Percentiles rank a stretch among this genome's conserved stretches.
These are phyloP conservation scores for Penicillium canariense DNA, from an alignment of 495 filamentous ascomycete species.

Conservation along the genomic window DNA sequence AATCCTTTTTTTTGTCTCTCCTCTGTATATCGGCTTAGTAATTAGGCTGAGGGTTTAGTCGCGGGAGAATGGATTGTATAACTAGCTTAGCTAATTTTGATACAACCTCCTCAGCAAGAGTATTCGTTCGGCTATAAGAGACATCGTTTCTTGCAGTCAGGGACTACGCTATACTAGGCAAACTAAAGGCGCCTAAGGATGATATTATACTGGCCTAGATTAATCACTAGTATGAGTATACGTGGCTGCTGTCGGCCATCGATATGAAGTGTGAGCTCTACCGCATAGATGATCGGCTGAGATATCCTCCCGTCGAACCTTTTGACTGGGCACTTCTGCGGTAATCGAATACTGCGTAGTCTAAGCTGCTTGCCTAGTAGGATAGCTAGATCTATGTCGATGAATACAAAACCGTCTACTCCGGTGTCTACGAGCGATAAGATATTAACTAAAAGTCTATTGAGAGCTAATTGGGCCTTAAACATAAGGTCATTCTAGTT, in stretches of 20 bases:
- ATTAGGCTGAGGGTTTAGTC: no score
- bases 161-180: background rate
- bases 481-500: background rate
- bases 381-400: background rate
- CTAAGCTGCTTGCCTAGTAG: background rate
- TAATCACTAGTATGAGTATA: background rate
- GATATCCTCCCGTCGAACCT: background rate
- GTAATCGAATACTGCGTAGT: background rate
- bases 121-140: background rate
- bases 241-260: background rate
- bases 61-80: no score
- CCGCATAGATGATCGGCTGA: background rate
- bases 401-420: background rate
- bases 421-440: background rate
- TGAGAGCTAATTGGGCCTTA: background rate
- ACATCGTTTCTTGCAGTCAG: background rate
- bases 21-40: no score
- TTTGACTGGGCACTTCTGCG: background rate
- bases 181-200: background rate
- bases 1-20: no score
- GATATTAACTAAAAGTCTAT: background rate
- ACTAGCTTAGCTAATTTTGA: no score
- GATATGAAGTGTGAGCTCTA: background rate
- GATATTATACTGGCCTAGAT: background rate
- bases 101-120: no score